Base-by-base conservation (phyloP, 176 grass and related monocot species). In the Rhynchospora tenuis region DNA sequence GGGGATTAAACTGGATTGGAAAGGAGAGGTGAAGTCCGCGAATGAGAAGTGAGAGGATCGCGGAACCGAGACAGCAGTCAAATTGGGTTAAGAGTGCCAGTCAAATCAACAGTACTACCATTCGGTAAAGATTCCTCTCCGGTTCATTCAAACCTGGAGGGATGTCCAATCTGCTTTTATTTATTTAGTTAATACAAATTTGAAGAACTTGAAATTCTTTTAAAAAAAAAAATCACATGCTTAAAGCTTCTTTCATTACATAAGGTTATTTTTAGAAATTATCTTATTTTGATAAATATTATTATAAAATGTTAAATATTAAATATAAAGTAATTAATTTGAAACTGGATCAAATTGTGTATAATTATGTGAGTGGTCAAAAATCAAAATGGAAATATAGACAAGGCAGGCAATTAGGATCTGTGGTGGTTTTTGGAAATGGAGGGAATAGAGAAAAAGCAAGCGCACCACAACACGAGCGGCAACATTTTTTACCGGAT, bases 11-110 rank as follows among this genome's bases (percentile, higher is more conserved):
- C 0, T 63, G 80, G n/a, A 82, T 68, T 82, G 10, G 3, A 66
- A 82, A 64, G 70, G 71, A 71, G 56, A 59, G 76, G 66, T 89
- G 67, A 79, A 84, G 64, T 94, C 87, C 84, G 84, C 44, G 24
- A 74, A 57, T 29, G 59, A 17, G 43, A 22, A 59, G 57, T 4
- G 62, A 60, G 17, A 29, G 22, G 5, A 22, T 27, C 56, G 33
- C 19, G 78, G 26, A 29, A 70, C 63, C 17, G 45, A 56, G 59
- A 82, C 31, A 77, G 26, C 86, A 60, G 86, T 90, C 86, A 84
- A 89, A 87, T 51, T 59, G 43, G 79, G 59, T 82, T 82, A 82
- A 81, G 56, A 61, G 78, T 81, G 33, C 19, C 28, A 81, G 78
- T 81, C 78, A 81, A 81, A 81, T 81, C 78, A 78, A 78, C 27